A percentile compares a stretch with the other conserved stretches of the same genome.
phyloP scores from a whole-genome alignment of 352 stramenopile species.

The Globisporangium cylindrosporum region DNA sequence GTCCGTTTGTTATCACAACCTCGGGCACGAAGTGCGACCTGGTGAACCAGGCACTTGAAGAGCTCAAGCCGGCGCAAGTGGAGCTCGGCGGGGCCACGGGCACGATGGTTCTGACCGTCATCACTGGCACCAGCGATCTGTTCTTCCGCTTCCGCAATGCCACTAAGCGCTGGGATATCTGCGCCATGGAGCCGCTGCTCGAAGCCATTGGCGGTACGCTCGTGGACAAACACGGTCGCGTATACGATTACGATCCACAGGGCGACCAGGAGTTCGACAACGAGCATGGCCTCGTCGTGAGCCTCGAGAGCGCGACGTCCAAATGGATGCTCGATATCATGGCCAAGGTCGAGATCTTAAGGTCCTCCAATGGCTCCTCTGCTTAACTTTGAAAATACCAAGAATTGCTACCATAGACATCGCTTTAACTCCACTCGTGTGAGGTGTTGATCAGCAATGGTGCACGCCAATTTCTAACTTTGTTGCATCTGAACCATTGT shows the following conservation, averaged over 20 bases:
- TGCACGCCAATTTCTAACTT: conserved; percentile 1
- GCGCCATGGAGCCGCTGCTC: conserved; percentile 63
- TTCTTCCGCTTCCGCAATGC: conserved; percentile 71
- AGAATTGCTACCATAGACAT: background rate
- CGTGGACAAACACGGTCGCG: conserved; percentile 49
- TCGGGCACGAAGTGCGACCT: conserved; percentile 54
- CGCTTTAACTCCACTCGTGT: background rate
- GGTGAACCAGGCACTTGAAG: conserved; percentile 37
- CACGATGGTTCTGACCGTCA: conserved; percentile 67
- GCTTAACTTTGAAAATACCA: conserved; percentile 10
- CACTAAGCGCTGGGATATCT: conserved; percentile 82
- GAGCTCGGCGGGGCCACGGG: conserved; percentile 61
- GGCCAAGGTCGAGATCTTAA: conserved; percentile 47
- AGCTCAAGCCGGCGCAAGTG: conserved; percentile 35
- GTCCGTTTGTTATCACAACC: conserved; percentile 45
- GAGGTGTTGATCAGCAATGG: conserved; percentile 6
- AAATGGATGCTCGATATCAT: conserved; percentile 40
- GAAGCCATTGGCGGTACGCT: conserved; percentile 53
- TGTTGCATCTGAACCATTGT: conserved; percentile 8
- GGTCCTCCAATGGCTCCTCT: conserved; percentile 33
- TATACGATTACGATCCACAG: conserved; percentile 61
- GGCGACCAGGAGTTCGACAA: conserved; percentile 64
- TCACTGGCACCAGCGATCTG: conserved; percentile 56
- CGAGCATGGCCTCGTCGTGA: conserved; percentile 49
- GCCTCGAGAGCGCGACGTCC: conserved; percentile 34